phyloP scores from a whole-genome alignment of 768 basidiomycete species.

The Peribolospora baueri region DNA sequence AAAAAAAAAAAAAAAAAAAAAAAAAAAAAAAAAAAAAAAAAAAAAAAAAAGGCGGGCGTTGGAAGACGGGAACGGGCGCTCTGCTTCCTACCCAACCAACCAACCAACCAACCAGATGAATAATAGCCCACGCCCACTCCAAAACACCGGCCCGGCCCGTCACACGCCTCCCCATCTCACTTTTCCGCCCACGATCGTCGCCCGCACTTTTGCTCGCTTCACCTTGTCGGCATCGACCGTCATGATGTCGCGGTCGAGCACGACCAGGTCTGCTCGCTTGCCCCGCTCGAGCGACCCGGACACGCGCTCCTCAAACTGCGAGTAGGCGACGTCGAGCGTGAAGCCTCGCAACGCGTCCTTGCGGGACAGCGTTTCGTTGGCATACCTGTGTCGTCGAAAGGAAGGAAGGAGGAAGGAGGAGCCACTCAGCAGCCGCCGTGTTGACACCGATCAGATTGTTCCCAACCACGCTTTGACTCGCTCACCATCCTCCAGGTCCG shows the following conservation, averaged over 20 bases:
- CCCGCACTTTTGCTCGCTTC: constrained; percentile 36
- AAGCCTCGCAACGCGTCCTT: constrained; percentile 53
- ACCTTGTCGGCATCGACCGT: constrained; percentile 35
- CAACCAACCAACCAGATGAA: no score
- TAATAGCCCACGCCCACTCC: no score
- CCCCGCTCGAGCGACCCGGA: constrained; percentile 50
- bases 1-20: no score
- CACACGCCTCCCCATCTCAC: constrained; percentile 33
- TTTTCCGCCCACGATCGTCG: constrained; percentile 53
- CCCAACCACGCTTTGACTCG: not conserved
- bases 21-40: no score
- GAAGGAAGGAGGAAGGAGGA: not conserved
- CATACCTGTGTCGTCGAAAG: constrained; percentile 30
- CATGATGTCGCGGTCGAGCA: constrained; percentile 63
- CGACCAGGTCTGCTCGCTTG: constrained; percentile 68
- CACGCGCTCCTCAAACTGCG: constrained; percentile 46
- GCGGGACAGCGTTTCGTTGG: constrained; percentile 48
- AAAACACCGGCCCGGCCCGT: not conserved
- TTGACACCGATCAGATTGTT: no score
- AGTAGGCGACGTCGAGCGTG: constrained; percentile 74
- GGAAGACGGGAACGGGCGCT: no score
- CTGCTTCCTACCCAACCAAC: no score
- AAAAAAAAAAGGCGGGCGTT: no score
- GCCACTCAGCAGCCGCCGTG: no score
- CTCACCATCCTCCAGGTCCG: constrained; percentile 57